Evolutionary conservation across 371 early-diverging fungal species (phyloP), one percentile per base, ranked within the genome.

Genomic region (Umbelopsis sp.): DNA sequence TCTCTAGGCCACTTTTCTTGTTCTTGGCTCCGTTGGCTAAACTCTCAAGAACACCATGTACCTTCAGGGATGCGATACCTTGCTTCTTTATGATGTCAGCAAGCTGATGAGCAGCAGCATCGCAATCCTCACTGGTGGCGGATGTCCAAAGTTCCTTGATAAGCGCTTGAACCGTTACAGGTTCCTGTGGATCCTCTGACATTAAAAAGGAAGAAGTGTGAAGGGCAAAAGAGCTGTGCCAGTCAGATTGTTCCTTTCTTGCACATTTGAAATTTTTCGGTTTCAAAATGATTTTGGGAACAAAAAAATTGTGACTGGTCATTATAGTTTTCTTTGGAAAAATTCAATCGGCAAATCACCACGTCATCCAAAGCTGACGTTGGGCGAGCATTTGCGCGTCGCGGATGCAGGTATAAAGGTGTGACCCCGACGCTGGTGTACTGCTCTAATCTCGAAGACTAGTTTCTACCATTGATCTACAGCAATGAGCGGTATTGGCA

Each of bases 1-100:
- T 78, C 38, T 87, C 91, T 29, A 88, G 73, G 37, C 89, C 91
- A 51, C 87, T 88, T 74, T 92, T 92, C 74, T 90, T 90, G 82
- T 91, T 90, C 65, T 80, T 81, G 50, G 83, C 82, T 44, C 86
- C 86, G 29, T 76, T 68, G 53, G 76, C 76, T 45, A 93, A 78
- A 63, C 82, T 83, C 44, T 80, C 75, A 44, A 93, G 79, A 66
- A 93, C 82, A 32, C 77, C 76, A 65, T 77, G 75, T 46, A 88
- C 78, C 72, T 87, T 84, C 70, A 92, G 79, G 50, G 83, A 69
- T 63, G 86, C 81, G 44, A 91, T 69, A 4, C 86, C 88, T 14
- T 82, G 78, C 38, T 74, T 68, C 46, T 82, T 75, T 69, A 87
- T 77, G 53, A 74, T 65, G 64, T 81, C 78, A 25, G 85, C 85